Evolutionary conservation across 2,329 filamentous ascomycete species (phyloP).

Genomic region (Pseudogymnoascus sp.): DNA sequence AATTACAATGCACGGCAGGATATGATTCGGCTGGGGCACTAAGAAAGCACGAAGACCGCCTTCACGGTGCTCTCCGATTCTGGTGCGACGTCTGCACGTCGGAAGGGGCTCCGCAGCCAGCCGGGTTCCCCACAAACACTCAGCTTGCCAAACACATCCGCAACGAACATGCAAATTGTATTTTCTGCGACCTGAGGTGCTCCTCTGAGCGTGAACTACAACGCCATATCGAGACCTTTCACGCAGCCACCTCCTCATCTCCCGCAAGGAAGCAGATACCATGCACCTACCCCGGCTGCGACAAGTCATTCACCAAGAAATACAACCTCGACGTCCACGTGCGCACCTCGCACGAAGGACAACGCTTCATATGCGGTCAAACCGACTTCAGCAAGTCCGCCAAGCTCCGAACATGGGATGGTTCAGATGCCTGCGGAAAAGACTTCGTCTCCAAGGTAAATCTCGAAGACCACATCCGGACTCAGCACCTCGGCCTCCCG

Average conservation of each 20-base stretch:
- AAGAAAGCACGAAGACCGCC: slow-evolving; percentile 60
- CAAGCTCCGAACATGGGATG: slow-evolving; percentile 58
- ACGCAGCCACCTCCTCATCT: slow-evolving; percentile 43
- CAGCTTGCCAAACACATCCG: slow-evolving; percentile 68
- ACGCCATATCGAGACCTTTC: slow-evolving; percentile 69
- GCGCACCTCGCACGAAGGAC: slow-evolving; percentile 66
- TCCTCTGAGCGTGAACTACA: slow-evolving; percentile 60
- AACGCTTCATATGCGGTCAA: slow-evolving; percentile 71
- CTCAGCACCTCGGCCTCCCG: slow-evolving; percentile 63
- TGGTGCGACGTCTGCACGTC: slow-evolving; percentile 68
- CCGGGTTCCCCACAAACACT: slow-evolving; percentile 64
- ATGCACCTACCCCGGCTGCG: slow-evolving; percentile 63
- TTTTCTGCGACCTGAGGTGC: slow-evolving; percentile 65
- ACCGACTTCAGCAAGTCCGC: slow-evolving; percentile 51
- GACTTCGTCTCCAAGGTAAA: slow-evolving; percentile 70
- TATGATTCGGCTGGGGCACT: slow-evolving; percentile 70
- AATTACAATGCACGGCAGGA: slow-evolving; percentile 52
- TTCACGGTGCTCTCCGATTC: slow-evolving; percentile 64
- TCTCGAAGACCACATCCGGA: slow-evolving; percentile 78
- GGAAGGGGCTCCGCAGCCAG: slow-evolving; percentile 33
- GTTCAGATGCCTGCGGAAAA: slow-evolving; percentile 62
- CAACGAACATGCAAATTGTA: slow-evolving; percentile 66
- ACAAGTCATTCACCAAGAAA: slow-evolving; percentile 69
- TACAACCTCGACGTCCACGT: slow-evolving; percentile 80
- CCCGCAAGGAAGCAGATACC: slow-evolving; percentile 48